Evolutionary conservation across 768 basidiomycete species (phyloP), one percentile per base, ranked within the genome.

Genomic region (Austroboletus eburneus): DNA sequence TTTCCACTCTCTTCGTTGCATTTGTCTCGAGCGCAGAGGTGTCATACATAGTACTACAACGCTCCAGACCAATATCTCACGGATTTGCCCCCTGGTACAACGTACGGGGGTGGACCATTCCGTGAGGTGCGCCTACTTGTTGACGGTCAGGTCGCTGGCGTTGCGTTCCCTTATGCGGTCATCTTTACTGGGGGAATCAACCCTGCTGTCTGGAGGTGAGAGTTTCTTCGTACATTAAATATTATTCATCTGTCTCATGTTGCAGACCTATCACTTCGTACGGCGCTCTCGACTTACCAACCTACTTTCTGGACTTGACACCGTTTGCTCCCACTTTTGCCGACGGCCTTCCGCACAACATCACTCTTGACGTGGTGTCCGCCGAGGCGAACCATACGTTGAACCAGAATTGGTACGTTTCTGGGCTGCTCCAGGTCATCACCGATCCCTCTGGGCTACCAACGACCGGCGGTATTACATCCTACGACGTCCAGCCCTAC

Each of bases 121-220:
- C 78, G 80, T 12, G 81, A 85, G 57, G 73, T 83, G n/a, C 76
- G 79, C 52, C 56, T 82, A 30, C 66, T 81, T 17, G 69, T 83
- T 5, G 80, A 85, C 42, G 75, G 74, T 10, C 66, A 66, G 45
- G 59, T 82, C 2, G 81, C 81, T 10, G 82, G 76, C 4, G 67
- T 72, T 6, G 79, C 71, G 2, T 79, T 81, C 67, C 82, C 82
- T 23, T 82, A 77, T 27, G 70, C 70, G 0, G 71, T 75, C 16
- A 78, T 88, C 35, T 90, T 88, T 57, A 89, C 85, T 0, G 88
- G 88, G 13, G 86, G 85, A 1, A 77, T 87, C 49, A 72, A 78
- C 12, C 87, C 86, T 2, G 57, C 77, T 2, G 73, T 80, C 24
- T 89, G 87, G 87, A 75, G 80, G 82, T 82, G 43, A 37, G 67